Evolutionary conservation across 306 rosid species (phyloP).

Genomic region (Begonia loranthoides): DNA sequence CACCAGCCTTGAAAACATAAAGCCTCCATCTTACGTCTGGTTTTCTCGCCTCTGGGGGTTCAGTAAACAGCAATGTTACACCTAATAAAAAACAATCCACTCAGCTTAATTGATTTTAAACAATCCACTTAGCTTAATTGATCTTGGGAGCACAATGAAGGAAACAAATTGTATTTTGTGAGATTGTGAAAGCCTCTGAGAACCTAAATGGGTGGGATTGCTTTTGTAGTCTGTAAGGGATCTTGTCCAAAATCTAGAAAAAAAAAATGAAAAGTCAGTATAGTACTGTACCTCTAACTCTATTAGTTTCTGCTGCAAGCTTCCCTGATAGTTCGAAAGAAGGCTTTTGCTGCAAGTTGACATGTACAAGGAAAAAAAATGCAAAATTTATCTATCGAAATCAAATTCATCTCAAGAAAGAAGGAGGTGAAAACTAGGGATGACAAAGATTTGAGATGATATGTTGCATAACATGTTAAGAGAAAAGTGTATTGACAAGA

Average conservation of each 20-base stretch:
- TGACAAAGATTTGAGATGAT: too few species aligned
- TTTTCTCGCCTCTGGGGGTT: slow-evolving; percentile 76
- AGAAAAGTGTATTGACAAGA: too few species aligned
- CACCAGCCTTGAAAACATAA: slow-evolving; percentile 94
- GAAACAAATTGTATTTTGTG: background rate
- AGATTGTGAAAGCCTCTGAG: background rate
- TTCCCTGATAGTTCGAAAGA: slow-evolving; percentile 97
- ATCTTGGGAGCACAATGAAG: background rate
- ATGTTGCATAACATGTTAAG: too few species aligned
- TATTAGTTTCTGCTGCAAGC: slow-evolving; percentile 92
- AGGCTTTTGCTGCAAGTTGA: slow-evolving; percentile 63
- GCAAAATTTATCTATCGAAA: background rate
- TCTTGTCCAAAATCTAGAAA: too few species aligned
- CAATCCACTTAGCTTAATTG: background rate
- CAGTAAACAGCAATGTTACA: slow-evolving; percentile 61
- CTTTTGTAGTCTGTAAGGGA: too few species aligned
- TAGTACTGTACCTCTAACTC: slow-evolving; percentile 53
- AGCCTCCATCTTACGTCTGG: slow-evolving; percentile 91
- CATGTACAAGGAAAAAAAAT: background rate
- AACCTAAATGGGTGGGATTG: background rate
- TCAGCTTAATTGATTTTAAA: slow-evolving; percentile 7
- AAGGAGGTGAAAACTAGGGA: too few species aligned
- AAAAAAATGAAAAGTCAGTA: too few species aligned
- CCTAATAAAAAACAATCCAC: slow-evolving; percentile 31
- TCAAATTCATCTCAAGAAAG: background rate